Base-by-base conservation (phyloP, 441 rosid genomes). In the Corymbia citriodora region DNA sequence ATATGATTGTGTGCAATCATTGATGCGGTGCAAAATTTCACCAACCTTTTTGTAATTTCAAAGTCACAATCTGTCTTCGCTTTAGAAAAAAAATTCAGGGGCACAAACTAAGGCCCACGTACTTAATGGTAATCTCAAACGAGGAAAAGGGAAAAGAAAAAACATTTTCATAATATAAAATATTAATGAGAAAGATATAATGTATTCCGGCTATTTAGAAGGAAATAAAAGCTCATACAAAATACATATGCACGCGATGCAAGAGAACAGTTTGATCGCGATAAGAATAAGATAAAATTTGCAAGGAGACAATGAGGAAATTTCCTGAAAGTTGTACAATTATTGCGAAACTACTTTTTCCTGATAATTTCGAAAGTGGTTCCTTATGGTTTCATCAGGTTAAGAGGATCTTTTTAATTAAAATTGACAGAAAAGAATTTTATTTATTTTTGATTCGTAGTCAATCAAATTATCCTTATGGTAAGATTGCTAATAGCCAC, bases 241-340 rank as follows among this genome's bases (percentile, higher is more conserved):
- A 2, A 8, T 65, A 15, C 2, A 10, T n/a, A 11, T 65, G 3
- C 6, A n/a, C 2, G 1, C 4, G 12, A 68, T 31, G 23, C 18
- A 0, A 1, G 3, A 31, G 21, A 2, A 31, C 3, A 31, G 4
- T 1, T 68, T 7, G 6, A 17, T 31, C 0, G 36, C 3, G 7
- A 31, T 9, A 9, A 17, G 4, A 65, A 5, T 65, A 9, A 14
- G 5, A n/a, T 65, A 10, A n/a, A 29, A 4, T 65, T n/a, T 10
- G 18, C 19, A n/a, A 65, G 36, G 7, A 36, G 7, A 17, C 0
- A 1, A 5, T 0, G 2, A 68, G 23, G 17, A 68, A 68, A 9
- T 9, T 68, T 31, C 13, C 13, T 9, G 5, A 68, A 17, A 68
- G 23, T 2, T 31, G 12, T 68, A 68, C 10, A 17, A 12, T 14